Evolutionary conservation across 2,329 filamentous ascomycete species (phyloP), one percentile per base, ranked within the genome.

Genomic region (Monosporascus sp.): DNA sequence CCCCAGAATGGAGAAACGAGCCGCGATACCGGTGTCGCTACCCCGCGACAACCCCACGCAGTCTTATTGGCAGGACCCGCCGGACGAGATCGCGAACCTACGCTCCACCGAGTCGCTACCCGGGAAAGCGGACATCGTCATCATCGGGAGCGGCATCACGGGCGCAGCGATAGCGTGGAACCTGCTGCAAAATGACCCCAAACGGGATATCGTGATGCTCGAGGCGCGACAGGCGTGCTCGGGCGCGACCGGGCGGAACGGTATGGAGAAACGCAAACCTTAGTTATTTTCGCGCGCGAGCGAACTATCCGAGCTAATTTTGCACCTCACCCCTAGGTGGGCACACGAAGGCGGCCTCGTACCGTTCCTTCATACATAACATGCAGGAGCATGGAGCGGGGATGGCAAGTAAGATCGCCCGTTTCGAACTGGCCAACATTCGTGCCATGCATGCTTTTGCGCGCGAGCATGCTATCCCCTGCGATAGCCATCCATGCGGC

Each of bases 171-270:
- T 79, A 6, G 83, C 82, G 9, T 79, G 79, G 63, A 78, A 78
- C 57, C 69, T 84, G 58, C 73, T 71, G 62, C 67, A 34, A 57
- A 68, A 56, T 63, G 61, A 53, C 14, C 52, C 65, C 47, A 31
- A 25, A 17, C 65, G 68, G 27, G 71, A 74, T 48, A 71, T 86
- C 3, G 74, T 87, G 2, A 78, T 87, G 74, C 70, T 88, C 6
- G 84, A 88, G 65, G 84, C 84, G 11, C 72, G 84, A 54, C 80
- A 85, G 63, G 80, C 82, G 6, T 85, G 82, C 59, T 87, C 82
- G 66, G 84, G 84, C 49, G 84, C 84, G 2, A 87, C 84, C 0
- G 84, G 84, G 15, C 73, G 84, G 59, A 80, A 80, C 55, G 76
- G 76, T 68, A 67, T 47, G 52, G 55, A 17, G 37, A 41, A 20